Conservation (phyloP, 2,329 filamentous ascomycete genomes). For the Harringtonia lauricola region DNA sequence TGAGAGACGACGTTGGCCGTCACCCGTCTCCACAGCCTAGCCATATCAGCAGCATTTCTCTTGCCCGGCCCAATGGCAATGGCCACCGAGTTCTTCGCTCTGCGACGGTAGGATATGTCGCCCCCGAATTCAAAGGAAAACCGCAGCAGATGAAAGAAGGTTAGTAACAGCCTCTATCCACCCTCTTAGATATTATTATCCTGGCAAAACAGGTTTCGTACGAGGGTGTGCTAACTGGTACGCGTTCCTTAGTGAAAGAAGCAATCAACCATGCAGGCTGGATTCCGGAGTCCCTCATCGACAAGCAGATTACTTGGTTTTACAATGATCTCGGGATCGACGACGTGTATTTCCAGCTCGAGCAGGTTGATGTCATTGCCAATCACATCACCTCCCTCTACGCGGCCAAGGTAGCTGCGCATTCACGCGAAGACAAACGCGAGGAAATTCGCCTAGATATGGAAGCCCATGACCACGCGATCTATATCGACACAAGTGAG, state of each 20-base stretch:
- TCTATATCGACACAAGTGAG: conserved; percentile 96
- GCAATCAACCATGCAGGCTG: conserved; percentile 69
- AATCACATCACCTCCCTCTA: conserved; percentile 95
- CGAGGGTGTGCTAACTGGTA: neutral
- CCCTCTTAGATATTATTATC: neutral
- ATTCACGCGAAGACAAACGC: conserved; percentile 83
- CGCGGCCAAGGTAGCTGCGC: conserved; percentile 90
- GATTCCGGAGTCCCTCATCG: conserved; percentile 73
- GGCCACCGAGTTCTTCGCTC: conserved; percentile 71
- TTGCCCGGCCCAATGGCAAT: conserved; percentile 39
- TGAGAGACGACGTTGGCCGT: conserved; percentile 33
- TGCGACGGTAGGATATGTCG: conserved; percentile 86
- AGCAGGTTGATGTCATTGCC: conserved; percentile 75
- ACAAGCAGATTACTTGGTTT: conserved; percentile 88
- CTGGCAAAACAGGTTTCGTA: no score
- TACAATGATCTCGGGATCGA: conserved; percentile 94
- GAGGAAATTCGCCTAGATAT: conserved; percentile 93
- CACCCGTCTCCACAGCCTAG: conserved; percentile 81
- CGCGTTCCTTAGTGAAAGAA: conserved; percentile 56
- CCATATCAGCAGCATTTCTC: conserved; percentile 64
- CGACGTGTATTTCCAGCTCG: conserved; percentile 94
- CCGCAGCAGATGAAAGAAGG: conserved; percentile 77
- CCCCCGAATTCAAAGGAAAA: conserved; percentile 89
- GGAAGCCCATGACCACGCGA: conserved; percentile 87
- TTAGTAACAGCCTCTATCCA: conserved; percentile 24